Percentiles rank a stretch among this genome's conserved stretches.
These are phyloP conservation scores for Stemphylium lycopersici DNA, from an alignment of 2,329 filamentous ascomycete genomes.

Conservation along the genomic window DNA sequence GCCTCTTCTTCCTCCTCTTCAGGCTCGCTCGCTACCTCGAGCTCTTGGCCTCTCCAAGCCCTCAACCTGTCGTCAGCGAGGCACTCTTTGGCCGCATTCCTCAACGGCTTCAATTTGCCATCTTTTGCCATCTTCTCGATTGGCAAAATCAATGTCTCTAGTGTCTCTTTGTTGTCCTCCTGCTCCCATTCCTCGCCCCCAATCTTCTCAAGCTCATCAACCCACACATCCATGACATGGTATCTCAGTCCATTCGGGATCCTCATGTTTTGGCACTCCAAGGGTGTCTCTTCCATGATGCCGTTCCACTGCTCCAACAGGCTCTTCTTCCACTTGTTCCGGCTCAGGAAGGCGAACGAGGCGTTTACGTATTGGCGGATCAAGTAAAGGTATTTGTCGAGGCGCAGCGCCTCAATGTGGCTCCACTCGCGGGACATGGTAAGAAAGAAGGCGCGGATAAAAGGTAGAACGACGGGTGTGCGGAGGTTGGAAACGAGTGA, in stretches of 20 bases:
- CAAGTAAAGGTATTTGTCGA: slow-evolving; percentile 92
- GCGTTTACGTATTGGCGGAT: slow-evolving; percentile 78
- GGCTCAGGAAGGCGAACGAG: slow-evolving; percentile 62
- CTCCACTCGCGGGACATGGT: slow-evolving; percentile 60
- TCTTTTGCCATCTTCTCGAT: slow-evolving; percentile 62
- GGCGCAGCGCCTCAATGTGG: slow-evolving; percentile 58
- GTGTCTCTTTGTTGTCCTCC: slow-evolving; percentile 38
- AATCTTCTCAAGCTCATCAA: slow-evolving; percentile 83
- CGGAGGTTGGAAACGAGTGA: slow-evolving; percentile 68
- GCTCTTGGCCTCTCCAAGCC: slow-evolving; percentile 59
- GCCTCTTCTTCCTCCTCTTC: slow-evolving; percentile 60
- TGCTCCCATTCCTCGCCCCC: slow-evolving; percentile 54
- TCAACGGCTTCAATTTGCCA: slow-evolving; percentile 73
- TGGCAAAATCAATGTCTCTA: slow-evolving; percentile 61
- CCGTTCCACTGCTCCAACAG: slow-evolving; percentile 53
- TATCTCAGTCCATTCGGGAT: slow-evolving; percentile 84
- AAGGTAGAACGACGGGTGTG: slow-evolving; percentile 48
- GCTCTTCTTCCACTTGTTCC: slow-evolving; percentile 49
- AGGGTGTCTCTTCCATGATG: slow-evolving; percentile 55
- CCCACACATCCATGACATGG: slow-evolving; percentile 88
- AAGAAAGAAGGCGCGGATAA: slow-evolving; percentile 58
- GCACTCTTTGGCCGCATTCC: slow-evolving; percentile 71
- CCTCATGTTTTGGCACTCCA: slow-evolving; percentile 57
- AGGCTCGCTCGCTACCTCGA: slow-evolving; percentile 47
- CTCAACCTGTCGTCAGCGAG: slow-evolving; percentile 76